Conservation (phyloP, 305 asterid genomes). For the Plantago coronopus region DNA sequence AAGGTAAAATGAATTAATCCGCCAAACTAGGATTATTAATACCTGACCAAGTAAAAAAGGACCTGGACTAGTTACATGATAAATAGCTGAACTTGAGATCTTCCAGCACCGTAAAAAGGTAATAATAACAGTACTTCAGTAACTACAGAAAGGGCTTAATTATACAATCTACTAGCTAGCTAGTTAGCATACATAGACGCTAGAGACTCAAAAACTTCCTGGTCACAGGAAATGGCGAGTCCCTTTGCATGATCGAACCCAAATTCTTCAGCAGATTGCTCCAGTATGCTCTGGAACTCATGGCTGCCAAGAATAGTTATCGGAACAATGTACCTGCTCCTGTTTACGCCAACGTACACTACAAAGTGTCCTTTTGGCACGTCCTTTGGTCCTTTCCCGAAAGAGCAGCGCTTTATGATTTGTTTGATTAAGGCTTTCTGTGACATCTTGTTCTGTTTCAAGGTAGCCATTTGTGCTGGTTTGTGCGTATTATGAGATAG, state of each 20-base stretch:
- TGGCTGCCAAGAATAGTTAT: conserved; percentile 56
- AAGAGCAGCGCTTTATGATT: conserved; percentile 42
- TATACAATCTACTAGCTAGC: too few species aligned
- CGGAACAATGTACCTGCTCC: conserved; percentile 59
- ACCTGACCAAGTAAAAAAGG: too few species aligned
- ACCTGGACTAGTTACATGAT: too few species aligned
- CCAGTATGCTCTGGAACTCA: conserved; percentile 58
- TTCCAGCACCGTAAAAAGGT: too few species aligned
- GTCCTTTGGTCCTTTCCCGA: conserved; percentile 45
- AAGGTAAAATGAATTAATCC: too few species aligned
- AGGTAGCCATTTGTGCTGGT: too few species aligned
- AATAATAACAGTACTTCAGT: too few species aligned
- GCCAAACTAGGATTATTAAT: too few species aligned
- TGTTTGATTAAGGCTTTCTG: conserved; percentile 42
- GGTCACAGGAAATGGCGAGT: conserved; percentile 71
- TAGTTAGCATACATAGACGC: conserved; percentile 39
- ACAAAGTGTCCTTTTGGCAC: conserved; percentile 84
- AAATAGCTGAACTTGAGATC: too few species aligned
- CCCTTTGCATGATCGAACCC: conserved; percentile 82
- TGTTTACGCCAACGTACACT: conserved; percentile 65
- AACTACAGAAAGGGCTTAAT: too few species aligned
- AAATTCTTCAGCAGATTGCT: conserved; percentile 68
- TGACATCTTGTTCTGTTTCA: conserved; percentile 18
- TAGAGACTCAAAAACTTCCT: conserved; percentile 58
- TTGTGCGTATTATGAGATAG: too few species aligned